Percentiles rank a stretch among this genome's conserved stretches.
Evolutionary conservation across 495 filamentous ascomycete species (phyloP).

Genomic region (Stereocaulon alpinum): DNA sequence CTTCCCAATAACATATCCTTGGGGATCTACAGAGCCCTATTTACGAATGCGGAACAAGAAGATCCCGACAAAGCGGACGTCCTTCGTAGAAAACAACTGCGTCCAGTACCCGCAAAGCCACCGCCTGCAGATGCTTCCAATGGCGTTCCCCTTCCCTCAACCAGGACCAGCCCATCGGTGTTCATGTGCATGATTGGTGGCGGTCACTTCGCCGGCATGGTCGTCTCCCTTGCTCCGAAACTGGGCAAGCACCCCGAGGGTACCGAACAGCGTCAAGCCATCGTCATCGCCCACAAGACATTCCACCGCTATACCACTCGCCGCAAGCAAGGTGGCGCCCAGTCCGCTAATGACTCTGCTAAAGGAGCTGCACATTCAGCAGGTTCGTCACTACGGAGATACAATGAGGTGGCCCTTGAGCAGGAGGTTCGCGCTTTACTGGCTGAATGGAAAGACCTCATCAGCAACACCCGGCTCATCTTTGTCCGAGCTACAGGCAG

Average conservation of each 20-base stretch:
- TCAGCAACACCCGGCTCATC: conserved; percentile 70
- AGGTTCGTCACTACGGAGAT: conserved; percentile 76
- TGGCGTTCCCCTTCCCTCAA: conserved; percentile 37
- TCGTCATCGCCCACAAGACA: conserved; percentile 87
- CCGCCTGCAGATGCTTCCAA: conserved; percentile 34
- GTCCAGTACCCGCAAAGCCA: conserved; percentile 50
- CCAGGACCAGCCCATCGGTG: conserved; percentile 61
- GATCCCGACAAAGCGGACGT: conserved; percentile 52
- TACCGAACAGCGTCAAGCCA: conserved; percentile 65
- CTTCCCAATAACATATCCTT: conserved; percentile 70
- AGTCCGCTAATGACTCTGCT: conserved; percentile 82
- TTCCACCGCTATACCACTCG: conserved; percentile 96
- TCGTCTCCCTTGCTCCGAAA: conserved; percentile 78
- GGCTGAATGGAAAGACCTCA: conserved; percentile 68
- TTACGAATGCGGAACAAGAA: conserved; percentile 58
- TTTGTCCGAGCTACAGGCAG: conserved; percentile 85
- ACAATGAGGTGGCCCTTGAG: conserved; percentile 82
- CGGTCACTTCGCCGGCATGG: conserved; percentile 94
- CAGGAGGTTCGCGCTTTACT: conserved; percentile 74
- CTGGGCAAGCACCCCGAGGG: conserved; percentile 59
- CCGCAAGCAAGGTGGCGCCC: conserved; percentile 89
- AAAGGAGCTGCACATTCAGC: conserved; percentile 92
- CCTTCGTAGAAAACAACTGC: conserved; percentile 63
- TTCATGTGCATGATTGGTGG: conserved; percentile 98
- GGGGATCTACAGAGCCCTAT: conserved; percentile 77